phyloP scores from a whole-genome alignment of 2,329 filamentous ascomycete species.

The Phyllosticta paracitricarpa region DNA sequence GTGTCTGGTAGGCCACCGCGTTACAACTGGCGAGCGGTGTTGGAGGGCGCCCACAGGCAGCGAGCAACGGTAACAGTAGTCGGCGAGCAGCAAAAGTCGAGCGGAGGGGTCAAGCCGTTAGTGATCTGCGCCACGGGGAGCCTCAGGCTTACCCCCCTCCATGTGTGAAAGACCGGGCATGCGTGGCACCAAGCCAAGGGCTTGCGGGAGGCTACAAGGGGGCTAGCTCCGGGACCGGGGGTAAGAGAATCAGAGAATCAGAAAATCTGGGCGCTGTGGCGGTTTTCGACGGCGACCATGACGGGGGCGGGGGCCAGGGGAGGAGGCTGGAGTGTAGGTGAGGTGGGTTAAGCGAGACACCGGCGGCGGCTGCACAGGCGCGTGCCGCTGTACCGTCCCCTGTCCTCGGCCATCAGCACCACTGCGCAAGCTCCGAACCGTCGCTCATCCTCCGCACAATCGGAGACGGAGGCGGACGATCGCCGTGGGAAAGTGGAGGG shows the following conservation, averaged over 20 bases:
- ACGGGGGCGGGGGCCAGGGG: conserved; percentile 8
- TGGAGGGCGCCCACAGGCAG: background rate
- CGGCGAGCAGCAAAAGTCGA: background rate
- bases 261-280: conserved; percentile 1
- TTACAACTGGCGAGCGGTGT: background rate
- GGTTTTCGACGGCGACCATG: background rate
- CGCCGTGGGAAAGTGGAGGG: background rate
- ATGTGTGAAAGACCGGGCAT: background rate
- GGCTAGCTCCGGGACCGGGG: conserved; percentile 4
- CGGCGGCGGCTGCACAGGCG: conserved; percentile 9
- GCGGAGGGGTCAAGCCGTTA: background rate
- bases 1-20: background rate
- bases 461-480: background rate
- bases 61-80: background rate
- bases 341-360: conserved; percentile 10
- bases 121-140: conserved; percentile 2
- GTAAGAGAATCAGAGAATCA: background rate
- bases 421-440: conserved; percentile 1
- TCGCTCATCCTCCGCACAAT: conserved; percentile 4
- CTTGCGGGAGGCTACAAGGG: conserved; percentile 1
- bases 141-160: conserved; percentile 6
- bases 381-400: conserved; percentile 1
- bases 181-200: background rate
- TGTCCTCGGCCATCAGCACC: background rate
- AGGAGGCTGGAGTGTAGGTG: background rate